Conservation (phyloP, 1,139 yeast genomes). For the Hansenula sp. region DNA sequence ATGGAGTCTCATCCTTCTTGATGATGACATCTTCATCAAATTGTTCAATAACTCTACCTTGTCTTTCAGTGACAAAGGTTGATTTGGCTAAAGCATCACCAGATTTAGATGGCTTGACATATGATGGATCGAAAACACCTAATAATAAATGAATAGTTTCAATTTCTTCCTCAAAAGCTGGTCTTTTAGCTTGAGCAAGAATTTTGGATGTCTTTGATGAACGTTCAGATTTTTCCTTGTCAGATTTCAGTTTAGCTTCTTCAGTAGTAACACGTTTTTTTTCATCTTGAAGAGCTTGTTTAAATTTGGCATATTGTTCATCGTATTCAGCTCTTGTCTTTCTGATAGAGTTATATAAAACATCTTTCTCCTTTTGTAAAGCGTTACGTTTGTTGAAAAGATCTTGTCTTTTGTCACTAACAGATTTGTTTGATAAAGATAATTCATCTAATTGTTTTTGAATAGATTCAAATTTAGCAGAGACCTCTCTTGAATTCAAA, state of each 20-base stretch:
- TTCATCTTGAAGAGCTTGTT: slow-evolving; percentile 64
- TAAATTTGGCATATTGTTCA: slow-evolving; percentile 68
- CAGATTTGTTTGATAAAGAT: slow-evolving; percentile 59
- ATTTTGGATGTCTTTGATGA: slow-evolving; percentile 64
- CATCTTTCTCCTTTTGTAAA: slow-evolving; percentile 68
- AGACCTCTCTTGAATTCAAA: slow-evolving; percentile 59
- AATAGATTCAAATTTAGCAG: slow-evolving; percentile 49
- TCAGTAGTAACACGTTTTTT: slow-evolving; percentile 70
- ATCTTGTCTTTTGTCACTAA: slow-evolving; percentile 62
- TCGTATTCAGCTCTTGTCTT: slow-evolving; percentile 66
- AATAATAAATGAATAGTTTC: slow-evolving; percentile 69
- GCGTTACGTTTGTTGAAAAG: slow-evolving; percentile 65
- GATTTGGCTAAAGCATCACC: slow-evolving; percentile 29
- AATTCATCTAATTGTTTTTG: slow-evolving; percentile 58
- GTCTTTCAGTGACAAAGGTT: slow-evolving; percentile 27
- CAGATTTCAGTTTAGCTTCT: slow-evolving; percentile 48
- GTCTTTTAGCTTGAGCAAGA: slow-evolving; percentile 67
- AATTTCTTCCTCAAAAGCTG: slow-evolving; percentile 81
- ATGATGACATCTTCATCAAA: slow-evolving; percentile 65
- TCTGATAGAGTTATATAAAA: slow-evolving; percentile 59
- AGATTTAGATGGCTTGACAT: slow-evolving; percentile 50
- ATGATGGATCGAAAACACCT: slow-evolving; percentile 73
- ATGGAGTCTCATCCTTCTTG: slow-evolving; percentile 59
- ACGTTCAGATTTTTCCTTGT: slow-evolving; percentile 59
- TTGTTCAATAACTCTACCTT: slow-evolving; percentile 47